phyloP scores from a whole-genome alignment of 1,284 basidiomycete genomes.

The Thecaphora thlaspeos region DNA sequence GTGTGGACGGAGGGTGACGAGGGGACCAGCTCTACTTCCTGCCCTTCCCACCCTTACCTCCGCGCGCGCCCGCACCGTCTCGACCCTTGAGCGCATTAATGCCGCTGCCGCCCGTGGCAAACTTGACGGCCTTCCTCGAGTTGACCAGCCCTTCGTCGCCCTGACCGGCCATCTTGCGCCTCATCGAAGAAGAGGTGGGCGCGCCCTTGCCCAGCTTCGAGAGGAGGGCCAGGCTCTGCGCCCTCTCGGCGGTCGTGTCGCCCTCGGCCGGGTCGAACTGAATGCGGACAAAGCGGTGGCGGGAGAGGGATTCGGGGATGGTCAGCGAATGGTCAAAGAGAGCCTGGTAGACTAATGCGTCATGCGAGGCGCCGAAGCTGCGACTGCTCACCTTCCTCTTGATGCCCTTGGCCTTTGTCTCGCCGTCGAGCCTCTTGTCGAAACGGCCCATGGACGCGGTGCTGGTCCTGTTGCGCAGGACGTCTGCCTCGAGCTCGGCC shows the following conservation, averaged over 20 bases:
- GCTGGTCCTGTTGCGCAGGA: too few species aligned
- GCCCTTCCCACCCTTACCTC: neutral
- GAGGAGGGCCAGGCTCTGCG: constrained; percentile 72
- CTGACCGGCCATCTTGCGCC: constrained; percentile 49
- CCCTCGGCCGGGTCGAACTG: constrained; percentile 84
- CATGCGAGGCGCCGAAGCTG: too few species aligned
- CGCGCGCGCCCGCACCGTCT: neutral
- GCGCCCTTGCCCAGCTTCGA: constrained; percentile 69
- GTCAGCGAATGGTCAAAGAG: too few species aligned
- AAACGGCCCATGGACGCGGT: too few species aligned
- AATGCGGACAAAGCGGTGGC: constrained; percentile 85
- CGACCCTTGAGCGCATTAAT: constrained; percentile 3
- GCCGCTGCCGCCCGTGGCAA: constrained; percentile 40
- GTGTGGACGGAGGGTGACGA: too few species aligned
- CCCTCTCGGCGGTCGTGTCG: constrained; percentile 69
- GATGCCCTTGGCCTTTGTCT: too few species aligned
- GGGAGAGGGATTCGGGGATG: constrained; percentile 82
- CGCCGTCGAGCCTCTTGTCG: too few species aligned
- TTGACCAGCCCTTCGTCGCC: constrained; percentile 56
- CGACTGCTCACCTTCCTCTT: too few species aligned
- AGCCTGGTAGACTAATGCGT: too few species aligned
- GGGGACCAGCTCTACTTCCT: neutral
- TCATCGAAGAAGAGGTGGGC: constrained; percentile 13
- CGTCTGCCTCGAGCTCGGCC: too few species aligned
- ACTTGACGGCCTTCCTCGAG: constrained; percentile 47